Evolutionary conservation across 257 asterid genomes (phyloP), one percentile per base, ranked within the genome.

Genomic region (Prunella vulgaris): DNA sequence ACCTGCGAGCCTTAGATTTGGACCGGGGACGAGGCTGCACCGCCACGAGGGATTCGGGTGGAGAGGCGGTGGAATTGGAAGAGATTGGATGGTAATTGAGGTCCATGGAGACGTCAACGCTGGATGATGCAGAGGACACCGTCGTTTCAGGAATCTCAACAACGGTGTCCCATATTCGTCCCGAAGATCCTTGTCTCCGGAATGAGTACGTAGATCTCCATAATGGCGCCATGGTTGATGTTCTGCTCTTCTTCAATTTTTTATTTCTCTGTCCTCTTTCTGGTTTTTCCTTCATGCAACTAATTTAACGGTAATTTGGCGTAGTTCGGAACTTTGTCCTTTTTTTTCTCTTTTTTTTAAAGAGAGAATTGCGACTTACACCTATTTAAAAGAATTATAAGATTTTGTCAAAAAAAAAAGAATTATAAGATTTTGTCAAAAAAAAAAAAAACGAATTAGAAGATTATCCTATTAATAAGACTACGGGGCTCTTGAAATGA

Each of bases 161-260:
- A 32, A 72, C 69, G 44, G 51, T 64, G 24, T 78, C 82, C 95
- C 95, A 90, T 77, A 84, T 82, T 70, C 76, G 82, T 52, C 93
- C 93, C 4, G 95, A 90, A 51, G 95, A 90, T 60, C 97, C 97
- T 35, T 90, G 95, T 73, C 97, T 76, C 46, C 93, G 67, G 73
- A 86, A 88, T 8, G 97, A 88, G 66, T 28, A 83, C 1, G 93
- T 49, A 37, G 97, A 88, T 80, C 97, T 81, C 70, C 80, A 86
- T 69, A 88, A 82, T 22, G 91, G 77, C 64, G 65, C 79, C 97
- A 87, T 90, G 67, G 54, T 40, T 5, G 5, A 3, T 15, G 18
- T 17, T 13, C 27, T 17, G 27, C 20, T 35, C 12, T 40, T 33
- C 25, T n/a, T 60, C 7, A 1, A 30, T 40, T 42, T 70, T 28